These are phyloP conservation scores for Xylariaceae sp. DNA, from an alignment of 2,329 filamentous ascomycete genomes.

Conservation along the genomic window DNA sequence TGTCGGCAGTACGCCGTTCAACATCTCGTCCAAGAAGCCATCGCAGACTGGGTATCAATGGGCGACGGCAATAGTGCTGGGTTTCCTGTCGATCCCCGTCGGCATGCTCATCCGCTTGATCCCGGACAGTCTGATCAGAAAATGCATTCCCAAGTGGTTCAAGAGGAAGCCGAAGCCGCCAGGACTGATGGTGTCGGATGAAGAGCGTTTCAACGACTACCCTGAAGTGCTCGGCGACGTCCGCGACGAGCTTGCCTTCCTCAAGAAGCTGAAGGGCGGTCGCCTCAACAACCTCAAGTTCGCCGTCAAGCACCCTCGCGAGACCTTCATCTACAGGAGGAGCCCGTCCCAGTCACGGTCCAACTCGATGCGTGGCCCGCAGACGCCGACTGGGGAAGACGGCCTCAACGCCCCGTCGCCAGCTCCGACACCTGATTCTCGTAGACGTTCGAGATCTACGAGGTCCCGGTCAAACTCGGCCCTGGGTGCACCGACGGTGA, in stretches of 20 bases:
- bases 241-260: constrained; percentile 72
- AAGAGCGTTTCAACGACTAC: constrained; percentile 61
- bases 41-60: constrained; percentile 68
- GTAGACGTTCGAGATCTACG: constrained; percentile 62
- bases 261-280: constrained; percentile 75
- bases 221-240: constrained; percentile 69
- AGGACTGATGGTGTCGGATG: constrained; percentile 57
- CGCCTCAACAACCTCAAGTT: constrained; percentile 78
- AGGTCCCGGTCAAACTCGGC: constrained; percentile 64
- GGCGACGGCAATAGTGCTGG: constrained; percentile 80
- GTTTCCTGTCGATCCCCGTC: constrained; percentile 77
- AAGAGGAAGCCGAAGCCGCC: constrained; percentile 46
- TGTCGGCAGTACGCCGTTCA: constrained; percentile 76
- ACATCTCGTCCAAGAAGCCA: constrained; percentile 49
- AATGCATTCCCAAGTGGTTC: constrained; percentile 48
- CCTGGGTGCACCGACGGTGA: constrained; percentile 68
- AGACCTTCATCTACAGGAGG: constrained; percentile 56
- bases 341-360: constrained; percentile 60
- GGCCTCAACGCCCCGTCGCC: constrained; percentile 43
- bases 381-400: constrained; percentile 57
- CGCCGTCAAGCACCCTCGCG: constrained; percentile 67
- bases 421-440: constrained; percentile 52
- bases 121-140: constrained; percentile 63
- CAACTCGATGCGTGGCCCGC: constrained; percentile 56
- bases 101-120: constrained; percentile 76